Evolutionary conservation across 768 basidiomycete species (phyloP).

Genomic region (Phaffia australis): DNA sequence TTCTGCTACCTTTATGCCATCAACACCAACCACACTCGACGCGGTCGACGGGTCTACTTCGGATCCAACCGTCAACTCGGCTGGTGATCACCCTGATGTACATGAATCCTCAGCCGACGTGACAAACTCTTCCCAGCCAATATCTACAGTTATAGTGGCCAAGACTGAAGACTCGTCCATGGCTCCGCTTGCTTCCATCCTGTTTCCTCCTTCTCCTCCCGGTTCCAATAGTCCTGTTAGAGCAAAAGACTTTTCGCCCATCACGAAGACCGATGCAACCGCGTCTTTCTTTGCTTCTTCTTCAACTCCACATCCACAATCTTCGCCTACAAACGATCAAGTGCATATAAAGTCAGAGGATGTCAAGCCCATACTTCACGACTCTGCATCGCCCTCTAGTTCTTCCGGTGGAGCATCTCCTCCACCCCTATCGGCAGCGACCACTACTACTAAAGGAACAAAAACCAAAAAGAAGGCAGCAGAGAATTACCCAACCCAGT

Average conservation of each 20-base stretch:
- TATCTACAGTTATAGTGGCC: no score
- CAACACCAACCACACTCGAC: no score
- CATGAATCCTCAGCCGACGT: no score
- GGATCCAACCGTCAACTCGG: no score
- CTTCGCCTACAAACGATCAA: neutral
- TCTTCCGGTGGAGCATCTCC: no score
- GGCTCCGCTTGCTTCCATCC: neutral
- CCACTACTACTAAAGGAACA: neutral
- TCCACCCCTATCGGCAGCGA: neutral
- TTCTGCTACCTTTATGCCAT: no score
- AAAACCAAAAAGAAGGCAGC: slow-evolving; percentile 19
- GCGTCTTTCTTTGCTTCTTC: slow-evolving; percentile 46
- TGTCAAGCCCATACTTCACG: neutral
- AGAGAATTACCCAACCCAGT: slow-evolving; percentile 29
- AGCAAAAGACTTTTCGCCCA: slow-evolving; percentile 1
- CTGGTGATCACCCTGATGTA: no score
- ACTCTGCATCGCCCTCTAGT: neutral
- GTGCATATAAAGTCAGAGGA: neutral
- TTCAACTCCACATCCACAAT: neutral
- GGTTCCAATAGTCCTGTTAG: neutral
- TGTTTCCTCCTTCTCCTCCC: slow-evolving; percentile 1
- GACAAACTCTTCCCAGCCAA: no score
- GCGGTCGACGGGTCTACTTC: no score
- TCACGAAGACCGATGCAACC: slow-evolving; percentile 33
- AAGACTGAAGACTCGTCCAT: neutral